Evolutionary conservation across 2,329 filamentous ascomycete species (phyloP), one percentile per base, ranked within the genome.

Genomic region (Endoconidiophora laricicola): DNA sequence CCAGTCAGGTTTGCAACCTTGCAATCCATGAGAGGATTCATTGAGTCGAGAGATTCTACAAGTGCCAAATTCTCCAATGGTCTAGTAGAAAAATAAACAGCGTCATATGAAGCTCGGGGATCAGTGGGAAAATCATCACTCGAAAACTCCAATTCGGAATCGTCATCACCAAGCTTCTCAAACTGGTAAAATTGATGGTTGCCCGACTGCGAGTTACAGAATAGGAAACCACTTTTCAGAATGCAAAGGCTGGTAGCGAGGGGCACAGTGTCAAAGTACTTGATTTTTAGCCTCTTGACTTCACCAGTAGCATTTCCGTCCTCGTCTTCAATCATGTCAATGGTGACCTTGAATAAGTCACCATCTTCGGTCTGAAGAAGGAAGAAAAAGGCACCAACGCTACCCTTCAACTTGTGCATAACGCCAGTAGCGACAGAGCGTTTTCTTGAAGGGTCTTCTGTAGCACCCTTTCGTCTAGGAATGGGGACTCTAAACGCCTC

Each of bases 161-260:
- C 87, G 58, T 96, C 90, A 55, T 98, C 91, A 40, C 90, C 93
- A 5, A 99, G 77, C 60, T 94, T 94, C 63, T 95, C 87, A 55
- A 99, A 94, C 62, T 96, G 90, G 64, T 96, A 98, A 57, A 98
- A 87, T 54, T 87, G 79, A 61, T 93, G 85, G 61, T 95, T 91
- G 26, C 93, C 91, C 55, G 83, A 87, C 64, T 98, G 90, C 59
- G 85, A 86, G 6, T 87, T 86, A 48, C 90, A 83, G 60, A 91
- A 98, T 9, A 98, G 73, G 61, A 94, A 98, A 24, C 91, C 93
- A 56, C 87, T 94, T 66, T 94, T 94, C 57, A 98, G 66, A 57
- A 98, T 94, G 62, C 87, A 86, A 42, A 99, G 74, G 60, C 78
- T 93, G 0, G 84, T 81, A 0, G 88, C 86, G 37, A 94, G 72